Evolutionary conservation across 2,329 filamentous ascomycete genomes (phyloP).

Genomic region (Ramichloridium luteum): DNA sequence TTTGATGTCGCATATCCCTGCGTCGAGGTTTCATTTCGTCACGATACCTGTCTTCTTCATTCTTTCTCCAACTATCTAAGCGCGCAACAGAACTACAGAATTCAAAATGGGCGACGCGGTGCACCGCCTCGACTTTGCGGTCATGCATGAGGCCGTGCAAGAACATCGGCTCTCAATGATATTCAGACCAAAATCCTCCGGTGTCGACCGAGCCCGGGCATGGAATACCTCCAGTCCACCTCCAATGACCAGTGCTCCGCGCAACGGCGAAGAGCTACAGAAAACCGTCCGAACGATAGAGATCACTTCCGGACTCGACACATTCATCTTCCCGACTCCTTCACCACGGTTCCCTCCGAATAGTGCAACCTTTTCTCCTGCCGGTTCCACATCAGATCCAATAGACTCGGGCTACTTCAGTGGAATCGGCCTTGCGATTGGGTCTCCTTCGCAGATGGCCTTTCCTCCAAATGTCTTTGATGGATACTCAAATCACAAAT

Average conservation of each 20-base stretch:
- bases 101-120: too few species aligned
- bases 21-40: too few species aligned
- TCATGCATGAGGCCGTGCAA: background rate
- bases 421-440: constrained; percentile 14
- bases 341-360: constrained; percentile 14
- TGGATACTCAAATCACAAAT: too few species aligned
- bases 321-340: constrained; percentile 20
- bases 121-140: too few species aligned
- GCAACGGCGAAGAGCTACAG: constrained; percentile 9
- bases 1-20: too few species aligned
- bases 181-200: background rate
- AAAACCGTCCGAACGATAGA: constrained; percentile 12
- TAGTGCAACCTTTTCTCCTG: constrained; percentile 11
- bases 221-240: background rate
- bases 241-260: background rate
- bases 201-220: background rate
- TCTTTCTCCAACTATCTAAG: too few species aligned
- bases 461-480: too few species aligned
- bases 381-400: constrained; percentile 1
- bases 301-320: constrained; percentile 14
- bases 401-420: constrained; percentile 1
- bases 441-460: constrained; percentile 12
- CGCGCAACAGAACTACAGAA: too few species aligned
- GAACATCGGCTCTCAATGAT: background rate
- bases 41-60: too few species aligned